These are phyloP conservation scores for Durio zibethinus DNA, from an alignment of 345 rosid species.

Conservation along the genomic window DNA sequence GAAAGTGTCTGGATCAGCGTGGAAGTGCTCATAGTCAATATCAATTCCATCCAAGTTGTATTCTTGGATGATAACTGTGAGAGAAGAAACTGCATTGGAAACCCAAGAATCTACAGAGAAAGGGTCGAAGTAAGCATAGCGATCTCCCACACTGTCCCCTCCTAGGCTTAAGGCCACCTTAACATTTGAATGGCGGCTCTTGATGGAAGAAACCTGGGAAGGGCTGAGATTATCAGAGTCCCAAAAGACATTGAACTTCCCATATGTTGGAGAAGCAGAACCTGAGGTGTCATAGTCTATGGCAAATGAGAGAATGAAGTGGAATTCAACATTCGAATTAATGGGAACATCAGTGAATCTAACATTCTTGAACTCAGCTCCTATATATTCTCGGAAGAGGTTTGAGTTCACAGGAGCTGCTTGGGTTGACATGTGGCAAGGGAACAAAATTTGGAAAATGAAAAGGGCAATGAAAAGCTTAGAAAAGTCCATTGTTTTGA, in stretches of 20 bases:
- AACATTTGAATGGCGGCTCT: slow-evolving; percentile 23
- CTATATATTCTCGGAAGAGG: slow-evolving; percentile 31
- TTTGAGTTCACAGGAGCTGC: slow-evolving; percentile 14
- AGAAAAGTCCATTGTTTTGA: slow-evolving; percentile 4
- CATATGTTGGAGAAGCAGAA: slow-evolving; percentile 31
- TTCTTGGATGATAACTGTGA: slow-evolving; percentile 31
- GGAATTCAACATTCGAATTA: slow-evolving; percentile 24
- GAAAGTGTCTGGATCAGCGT: slow-evolving; percentile 30
- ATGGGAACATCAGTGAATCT: slow-evolving; percentile 31
- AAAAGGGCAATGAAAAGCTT: slow-evolving; percentile 13
- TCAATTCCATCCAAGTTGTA: slow-evolving; percentile 39
- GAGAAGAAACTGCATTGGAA: slow-evolving; percentile 37
- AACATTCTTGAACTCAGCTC: slow-evolving; percentile 31
- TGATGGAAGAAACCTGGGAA: slow-evolving; percentile 27
- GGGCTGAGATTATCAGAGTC: slow-evolving; percentile 32
- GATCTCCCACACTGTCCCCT: slow-evolving; percentile 21
- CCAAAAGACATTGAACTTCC: slow-evolving; percentile 36
- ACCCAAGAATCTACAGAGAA: slow-evolving; percentile 36
- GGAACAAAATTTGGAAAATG: slow-evolving; percentile 7
- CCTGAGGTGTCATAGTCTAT: slow-evolving; percentile 30
- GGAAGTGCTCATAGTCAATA: slow-evolving; percentile 43
- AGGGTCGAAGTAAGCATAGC: slow-evolving; percentile 28
- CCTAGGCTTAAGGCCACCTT: slow-evolving; percentile 36
- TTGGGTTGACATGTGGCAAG: not conserved
- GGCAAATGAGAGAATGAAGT: slow-evolving; percentile 41